Base-by-base conservation (phyloP, 1,284 basidiomycete species). In the Lignosus rhinocerotis region DNA sequence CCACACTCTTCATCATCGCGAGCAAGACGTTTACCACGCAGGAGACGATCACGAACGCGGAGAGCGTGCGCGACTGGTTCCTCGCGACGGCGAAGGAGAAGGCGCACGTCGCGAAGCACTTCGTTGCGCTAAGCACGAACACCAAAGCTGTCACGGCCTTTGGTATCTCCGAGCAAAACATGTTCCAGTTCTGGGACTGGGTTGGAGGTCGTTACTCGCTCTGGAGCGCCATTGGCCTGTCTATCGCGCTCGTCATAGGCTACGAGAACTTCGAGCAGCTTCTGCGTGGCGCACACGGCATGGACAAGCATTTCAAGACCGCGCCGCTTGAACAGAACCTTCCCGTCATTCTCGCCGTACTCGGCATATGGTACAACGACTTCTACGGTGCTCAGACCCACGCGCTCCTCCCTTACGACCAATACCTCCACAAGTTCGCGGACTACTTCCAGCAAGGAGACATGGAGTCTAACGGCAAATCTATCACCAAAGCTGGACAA, bases 161-260 rank as follows among this genome's bases (percentile, higher is more conserved):
- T 70, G 97, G 96, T 55, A 99, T 99, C 69, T 82, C 89, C 60
- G 78, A 90, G 67, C 82, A 86, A 68, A 98, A 98, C 81, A 99
- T 99, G 96, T 99, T 99, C 87, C 88, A 92, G 74, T 99, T 99
- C 87, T 99, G 96, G 96, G 97, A 99, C 78, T 99, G 97, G 97
- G 96, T 99, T 65, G 96, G 96, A 64, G 96, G 97, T 43, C 88
- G 96, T 65, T 99, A 99, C 85, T 95, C 92, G 67, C 84, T 99
- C 68, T 99, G 97, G 96, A 94, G 93, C 62, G 96, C 97, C 33
- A 98, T 99, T 68, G 97, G 96, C 63, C 83, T 99, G 52, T 93
- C 92, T 50, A 98, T 99, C 74, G 92, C 93, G 54, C 81, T 99
- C 58, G 88, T 89, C 58, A 92, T 98, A 67, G 97, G 96, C 6